Evolutionary conservation across 345 rosid species (phyloP).

Genomic region (Moricandia arvensis): DNA sequence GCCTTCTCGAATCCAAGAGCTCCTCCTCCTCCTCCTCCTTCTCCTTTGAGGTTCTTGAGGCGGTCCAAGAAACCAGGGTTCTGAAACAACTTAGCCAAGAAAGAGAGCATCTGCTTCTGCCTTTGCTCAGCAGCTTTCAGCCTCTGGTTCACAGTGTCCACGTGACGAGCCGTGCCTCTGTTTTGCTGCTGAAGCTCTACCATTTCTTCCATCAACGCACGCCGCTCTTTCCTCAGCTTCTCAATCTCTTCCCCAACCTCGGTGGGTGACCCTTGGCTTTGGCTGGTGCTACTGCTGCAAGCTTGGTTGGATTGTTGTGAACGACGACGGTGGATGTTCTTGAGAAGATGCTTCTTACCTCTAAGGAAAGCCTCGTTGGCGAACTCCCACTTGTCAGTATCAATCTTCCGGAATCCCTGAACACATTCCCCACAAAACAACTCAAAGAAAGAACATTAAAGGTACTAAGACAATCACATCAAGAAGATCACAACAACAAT

Average conservation of each 20-base stretch:
- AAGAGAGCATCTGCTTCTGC: constrained; percentile 76
- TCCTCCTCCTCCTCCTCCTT: constrained; percentile 40
- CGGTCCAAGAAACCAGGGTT: constrained; percentile 56
- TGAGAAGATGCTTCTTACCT: constrained; percentile 79
- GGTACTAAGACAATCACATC: constrained; percentile 6
- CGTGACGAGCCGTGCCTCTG: constrained; percentile 48
- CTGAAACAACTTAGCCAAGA: constrained; percentile 69
- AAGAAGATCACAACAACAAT: neutral
- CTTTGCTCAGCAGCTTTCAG: constrained; percentile 65
- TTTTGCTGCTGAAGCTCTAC: constrained; percentile 61
- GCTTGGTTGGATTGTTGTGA: constrained; percentile 60
- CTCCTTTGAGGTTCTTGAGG: constrained; percentile 53
- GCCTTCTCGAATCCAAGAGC: constrained; percentile 44
- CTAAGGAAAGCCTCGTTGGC: constrained; percentile 79
- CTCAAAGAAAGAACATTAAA: constrained; percentile 30
- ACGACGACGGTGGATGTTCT: constrained; percentile 81
- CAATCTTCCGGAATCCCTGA: constrained; percentile 83
- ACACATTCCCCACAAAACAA: constrained; percentile 32
- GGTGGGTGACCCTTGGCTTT: constrained; percentile 53
- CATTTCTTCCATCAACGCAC: constrained; percentile 58
- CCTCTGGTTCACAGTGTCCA: constrained; percentile 55
- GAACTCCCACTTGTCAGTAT: constrained; percentile 91
- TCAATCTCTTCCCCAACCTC: constrained; percentile 59
- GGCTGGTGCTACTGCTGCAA: constrained; percentile 32
- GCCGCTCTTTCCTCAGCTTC: constrained; percentile 60